Percentiles rank a stretch among this genome's conserved stretches.
phyloP scores from a whole-genome alignment of 2,329 filamentous ascomycete species.

The Teratosphaeria zuluensis region DNA sequence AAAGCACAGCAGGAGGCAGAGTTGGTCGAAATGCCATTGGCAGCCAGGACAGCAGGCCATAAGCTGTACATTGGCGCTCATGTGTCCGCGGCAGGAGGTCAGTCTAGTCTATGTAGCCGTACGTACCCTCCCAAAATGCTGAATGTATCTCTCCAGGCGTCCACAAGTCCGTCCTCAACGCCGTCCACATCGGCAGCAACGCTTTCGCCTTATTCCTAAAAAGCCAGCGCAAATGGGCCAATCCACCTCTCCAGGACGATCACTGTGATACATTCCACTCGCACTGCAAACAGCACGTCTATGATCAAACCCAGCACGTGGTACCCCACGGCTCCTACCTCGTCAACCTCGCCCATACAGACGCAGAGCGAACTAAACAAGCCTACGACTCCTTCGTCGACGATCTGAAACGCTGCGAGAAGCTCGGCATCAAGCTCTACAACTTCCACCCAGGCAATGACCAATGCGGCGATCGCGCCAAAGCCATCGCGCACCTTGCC shows the following conservation, averaged over 20 bases:
- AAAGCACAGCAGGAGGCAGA: constrained; percentile 51
- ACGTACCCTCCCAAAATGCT: neutral
- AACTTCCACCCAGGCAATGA: constrained; percentile 94
- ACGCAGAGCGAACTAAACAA: constrained; percentile 69
- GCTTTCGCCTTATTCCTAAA: constrained; percentile 93
- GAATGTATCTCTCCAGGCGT: constrained; percentile 52
- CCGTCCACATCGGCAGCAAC: constrained; percentile 54
- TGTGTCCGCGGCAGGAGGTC: constrained; percentile 80
- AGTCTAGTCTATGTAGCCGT: constrained; percentile 16
- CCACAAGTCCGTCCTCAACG: constrained; percentile 64
- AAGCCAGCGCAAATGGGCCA: constrained; percentile 90
- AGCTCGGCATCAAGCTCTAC: constrained; percentile 80
- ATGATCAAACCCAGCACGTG: constrained; percentile 61
- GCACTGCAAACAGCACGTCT: constrained; percentile 58
- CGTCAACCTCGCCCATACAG: constrained; percentile 84
- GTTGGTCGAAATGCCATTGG: constrained; percentile 53
- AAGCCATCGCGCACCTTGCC: constrained; percentile 71
- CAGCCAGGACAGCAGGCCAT: constrained; percentile 57
- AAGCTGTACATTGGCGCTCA: constrained; percentile 87
- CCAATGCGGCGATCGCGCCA: constrained; percentile 51
- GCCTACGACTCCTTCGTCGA: constrained; percentile 81
- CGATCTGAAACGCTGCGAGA: constrained; percentile 75
- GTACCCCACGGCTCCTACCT: constrained; percentile 94
- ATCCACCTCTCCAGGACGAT: constrained; percentile 62
- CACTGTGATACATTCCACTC: constrained; percentile 60